Evolutionary conservation across 352 stramenopile species (phyloP), one percentile per base, ranked within the genome.

Genomic region (Thalassiosira ordinaria): DNA sequence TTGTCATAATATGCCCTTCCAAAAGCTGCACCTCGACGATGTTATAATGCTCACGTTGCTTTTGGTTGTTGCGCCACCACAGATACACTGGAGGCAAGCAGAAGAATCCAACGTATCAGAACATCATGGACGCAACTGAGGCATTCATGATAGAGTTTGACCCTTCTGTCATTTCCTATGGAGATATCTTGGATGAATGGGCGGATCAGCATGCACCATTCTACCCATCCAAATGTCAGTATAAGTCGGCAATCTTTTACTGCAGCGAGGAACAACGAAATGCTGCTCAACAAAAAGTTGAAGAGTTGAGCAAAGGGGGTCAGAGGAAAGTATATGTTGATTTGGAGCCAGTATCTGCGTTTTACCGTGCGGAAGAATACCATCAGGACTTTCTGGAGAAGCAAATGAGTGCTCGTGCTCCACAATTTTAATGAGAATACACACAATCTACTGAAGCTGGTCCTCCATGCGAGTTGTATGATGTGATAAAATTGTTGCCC

Each of bases 281-380:
- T 24, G 46, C 39, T 37, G 84, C 80, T n/a, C 29, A 64, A n/a
- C 39, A 66, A 29, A 79, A 81, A 39, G 63, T 87, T 39, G 35
- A 82, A 46, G 61, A 84, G 20, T 52, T 87, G 1, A 52, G 55
- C 16, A 82, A 75, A 49, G 57, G 59, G 41, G 63, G 64, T 22
- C 37, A 8, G 7, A 67, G 41, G 37, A 76, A 82, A 18, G 69
- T 82, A 3, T 86, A 82, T 51, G 74, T 82, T 13, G 80, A 85
- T 63, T 69, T 91, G 33, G 84, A 90, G 64, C 79, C 85, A 24
- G 81, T 80, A 2, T 64, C 66, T n/a, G 27, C 37, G 35, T 92
- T 92, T 81, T 92, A 89, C 57, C 67, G 56, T 53, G 87, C 82
- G 24, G 87, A 92, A 57, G 85, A 92, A 46, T 92, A 92, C 66